phyloP scores from a whole-genome alignment of 2,329 filamentous ascomycete genomes.

The Fusarium musae region DNA sequence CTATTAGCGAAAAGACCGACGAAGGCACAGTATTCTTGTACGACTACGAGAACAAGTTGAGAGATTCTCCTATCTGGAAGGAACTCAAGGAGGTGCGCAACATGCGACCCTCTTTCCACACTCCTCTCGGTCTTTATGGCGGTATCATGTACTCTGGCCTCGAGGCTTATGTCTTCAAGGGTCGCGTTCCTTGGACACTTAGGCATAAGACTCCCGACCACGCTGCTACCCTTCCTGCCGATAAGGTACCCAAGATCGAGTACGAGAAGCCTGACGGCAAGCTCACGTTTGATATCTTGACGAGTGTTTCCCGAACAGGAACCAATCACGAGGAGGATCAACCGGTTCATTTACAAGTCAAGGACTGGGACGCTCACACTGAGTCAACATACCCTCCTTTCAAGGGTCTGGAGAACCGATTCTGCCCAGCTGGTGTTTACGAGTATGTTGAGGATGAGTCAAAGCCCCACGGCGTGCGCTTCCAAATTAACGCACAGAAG shows the following conservation, averaged over 20 bases:
- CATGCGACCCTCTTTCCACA: conserved; percentile 96
- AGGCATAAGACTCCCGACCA: conserved; percentile 84
- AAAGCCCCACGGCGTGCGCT: conserved; percentile 88
- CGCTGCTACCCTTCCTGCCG: conserved; percentile 81
- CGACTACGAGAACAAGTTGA: conserved; percentile 90
- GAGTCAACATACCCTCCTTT: conserved; percentile 84
- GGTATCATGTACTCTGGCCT: conserved; percentile 93
- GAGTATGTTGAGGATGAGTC: conserved; percentile 95
- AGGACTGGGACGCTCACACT: conserved; percentile 94
- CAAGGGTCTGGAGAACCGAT: conserved; percentile 93
- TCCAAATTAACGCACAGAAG: conserved; percentile 99
- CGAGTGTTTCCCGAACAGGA: conserved; percentile 91
- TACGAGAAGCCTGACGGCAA: conserved; percentile 97
- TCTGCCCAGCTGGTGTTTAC: conserved; percentile 97
- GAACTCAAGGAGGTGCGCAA: conserved; percentile 96
- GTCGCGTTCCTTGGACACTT: conserved; percentile 89
- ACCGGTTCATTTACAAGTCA: conserved; percentile 93
- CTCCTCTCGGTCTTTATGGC: conserved; percentile 85
- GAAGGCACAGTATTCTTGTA: conserved; percentile 87
- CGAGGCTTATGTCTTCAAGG: conserved; percentile 88
- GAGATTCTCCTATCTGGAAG: conserved; percentile 89
- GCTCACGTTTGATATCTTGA: conserved; percentile 95
- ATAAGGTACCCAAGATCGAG: conserved; percentile 86
- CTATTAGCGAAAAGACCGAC: conserved; percentile 66
- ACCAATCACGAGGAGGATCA: conserved; percentile 99